Conservation (phyloP, 164 flowering plant genomes). For the Tetracentron sinense region DNA sequence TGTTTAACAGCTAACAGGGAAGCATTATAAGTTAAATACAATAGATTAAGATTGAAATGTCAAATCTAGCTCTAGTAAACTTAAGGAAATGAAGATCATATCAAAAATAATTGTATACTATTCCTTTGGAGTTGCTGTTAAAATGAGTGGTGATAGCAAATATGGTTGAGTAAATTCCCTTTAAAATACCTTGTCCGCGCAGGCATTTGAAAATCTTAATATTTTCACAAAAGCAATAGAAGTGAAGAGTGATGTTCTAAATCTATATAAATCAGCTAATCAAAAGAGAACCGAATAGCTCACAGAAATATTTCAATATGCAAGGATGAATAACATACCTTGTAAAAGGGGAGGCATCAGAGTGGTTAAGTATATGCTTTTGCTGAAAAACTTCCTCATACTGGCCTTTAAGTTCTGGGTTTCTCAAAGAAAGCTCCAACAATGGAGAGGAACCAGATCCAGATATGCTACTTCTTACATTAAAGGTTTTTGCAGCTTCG, state of each 20-base stretch:
- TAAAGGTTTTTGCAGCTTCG: conserved; percentile 6
- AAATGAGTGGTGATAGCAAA: no score
- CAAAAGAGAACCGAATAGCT: not conserved
- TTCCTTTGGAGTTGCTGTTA: no score
- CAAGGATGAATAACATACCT: conserved; percentile 22
- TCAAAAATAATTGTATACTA: no score
- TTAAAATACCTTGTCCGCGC: not conserved
- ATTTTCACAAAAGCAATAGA: conserved; percentile 2
- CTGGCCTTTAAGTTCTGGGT: conserved; percentile 14
- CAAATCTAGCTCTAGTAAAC: no score
- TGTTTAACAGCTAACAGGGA: no score
- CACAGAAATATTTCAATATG: not conserved
- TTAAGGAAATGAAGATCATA: no score
- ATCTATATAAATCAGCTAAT: not conserved
- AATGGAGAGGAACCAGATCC: conserved; percentile 23
- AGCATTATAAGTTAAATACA: no score
- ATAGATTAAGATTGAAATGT: no score
- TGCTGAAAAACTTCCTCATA: conserved; percentile 21
- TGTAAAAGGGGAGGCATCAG: conserved; percentile 46
- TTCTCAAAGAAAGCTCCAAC: conserved; percentile 39
- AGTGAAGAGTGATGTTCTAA: not conserved
- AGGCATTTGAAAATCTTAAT: not conserved
- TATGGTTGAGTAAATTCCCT: no score
- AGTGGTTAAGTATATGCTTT: conserved; percentile 35
- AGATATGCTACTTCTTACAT: conserved; percentile 4